Conservation (phyloP, 352 stramenopile genomes). For the Phytophthora sansomeana region DNA sequence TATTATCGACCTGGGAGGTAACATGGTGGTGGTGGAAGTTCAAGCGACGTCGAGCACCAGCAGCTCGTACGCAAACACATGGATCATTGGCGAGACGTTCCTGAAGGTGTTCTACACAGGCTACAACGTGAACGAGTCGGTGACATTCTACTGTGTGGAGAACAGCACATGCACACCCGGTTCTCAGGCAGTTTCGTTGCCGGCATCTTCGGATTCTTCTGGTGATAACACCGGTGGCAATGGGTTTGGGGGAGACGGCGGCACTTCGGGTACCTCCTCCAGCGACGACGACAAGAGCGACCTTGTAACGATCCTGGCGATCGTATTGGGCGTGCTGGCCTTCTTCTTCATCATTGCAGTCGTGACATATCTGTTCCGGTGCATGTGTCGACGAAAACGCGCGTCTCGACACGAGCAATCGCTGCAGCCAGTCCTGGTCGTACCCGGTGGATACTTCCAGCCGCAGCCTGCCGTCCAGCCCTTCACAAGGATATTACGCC, state of each 20-base stretch:
- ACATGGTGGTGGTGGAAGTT: slow-evolving; percentile 51
- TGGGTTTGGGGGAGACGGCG: slow-evolving; percentile 29
- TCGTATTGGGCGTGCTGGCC: slow-evolving; percentile 46
- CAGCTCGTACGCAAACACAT: slow-evolving; percentile 54
- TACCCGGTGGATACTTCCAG: slow-evolving; percentile 45
- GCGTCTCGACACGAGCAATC: slow-evolving; percentile 31
- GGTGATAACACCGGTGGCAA: slow-evolving; percentile 37
- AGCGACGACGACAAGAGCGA: slow-evolving; percentile 32
- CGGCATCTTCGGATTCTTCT: slow-evolving; percentile 38
- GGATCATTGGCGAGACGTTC: slow-evolving; percentile 85
- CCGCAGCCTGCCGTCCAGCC: slow-evolving; percentile 33
- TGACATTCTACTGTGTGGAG: slow-evolving; percentile 77
- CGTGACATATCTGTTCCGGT: slow-evolving; percentile 43
- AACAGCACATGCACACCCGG: slow-evolving; percentile 45
- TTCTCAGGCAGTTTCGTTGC: slow-evolving; percentile 39
- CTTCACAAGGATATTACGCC: slow-evolving; percentile 43
- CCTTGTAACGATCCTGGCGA: slow-evolving; percentile 45
- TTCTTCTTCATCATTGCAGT: slow-evolving; percentile 47
- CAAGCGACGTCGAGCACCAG: slow-evolving; percentile 48
- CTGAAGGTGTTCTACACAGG: slow-evolving; percentile 77
- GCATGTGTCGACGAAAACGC: slow-evolving; percentile 34
- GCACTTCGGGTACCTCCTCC: slow-evolving; percentile 27
- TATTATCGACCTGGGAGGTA: slow-evolving; percentile 42
- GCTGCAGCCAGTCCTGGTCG: slow-evolving; percentile 40
- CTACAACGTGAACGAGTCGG: slow-evolving; percentile 68